Conservation (phyloP, 2,329 filamentous ascomycete genomes). For the Nectriaceae sp. region DNA sequence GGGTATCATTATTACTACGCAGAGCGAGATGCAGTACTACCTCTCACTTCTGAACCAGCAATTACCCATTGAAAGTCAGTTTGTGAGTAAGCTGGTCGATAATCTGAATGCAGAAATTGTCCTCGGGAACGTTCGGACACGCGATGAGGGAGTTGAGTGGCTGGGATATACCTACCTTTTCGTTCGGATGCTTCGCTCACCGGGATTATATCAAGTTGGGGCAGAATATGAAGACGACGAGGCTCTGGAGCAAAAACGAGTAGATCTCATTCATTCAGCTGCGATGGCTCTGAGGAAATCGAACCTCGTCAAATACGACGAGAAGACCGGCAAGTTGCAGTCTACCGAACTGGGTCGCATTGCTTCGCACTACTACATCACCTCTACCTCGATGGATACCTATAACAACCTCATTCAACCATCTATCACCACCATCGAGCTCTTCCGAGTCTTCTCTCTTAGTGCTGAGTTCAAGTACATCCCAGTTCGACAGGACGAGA, state of each 20-base stretch:
- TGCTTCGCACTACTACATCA: slow-evolving; percentile 98
- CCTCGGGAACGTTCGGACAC: slow-evolving; percentile 84
- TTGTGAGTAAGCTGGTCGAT: slow-evolving; percentile 89
- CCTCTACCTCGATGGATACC: slow-evolving; percentile 91
- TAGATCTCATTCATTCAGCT: slow-evolving; percentile 96
- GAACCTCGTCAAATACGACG: slow-evolving; percentile 91
- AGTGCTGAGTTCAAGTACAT: slow-evolving; percentile 99
- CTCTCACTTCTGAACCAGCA: slow-evolving; percentile 96
- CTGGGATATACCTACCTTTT: slow-evolving; percentile 98
- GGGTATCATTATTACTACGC: slow-evolving; percentile 97
- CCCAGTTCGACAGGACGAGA: slow-evolving; percentile 95
- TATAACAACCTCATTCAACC: slow-evolving; percentile 96
- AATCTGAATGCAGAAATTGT: slow-evolving; percentile 97
- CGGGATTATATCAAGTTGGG: slow-evolving; percentile 92
- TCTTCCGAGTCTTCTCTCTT: slow-evolving; percentile 94
- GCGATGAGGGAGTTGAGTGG: slow-evolving; percentile 99
- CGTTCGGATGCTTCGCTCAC: slow-evolving; percentile 94
- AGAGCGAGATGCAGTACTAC: slow-evolving; percentile 95
- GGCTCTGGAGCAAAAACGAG: slow-evolving; percentile 90
- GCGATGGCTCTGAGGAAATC: slow-evolving; percentile 85
- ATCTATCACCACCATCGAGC: slow-evolving; percentile 87
- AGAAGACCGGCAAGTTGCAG: slow-evolving; percentile 85
- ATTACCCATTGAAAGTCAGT: slow-evolving; percentile 94
- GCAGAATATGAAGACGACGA: slow-evolving; percentile 94
- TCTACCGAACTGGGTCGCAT: slow-evolving; percentile 93